These are phyloP conservation scores for Beauveria sp. DNA, from an alignment of 2,329 filamentous ascomycete species.

Conservation along the genomic window DNA sequence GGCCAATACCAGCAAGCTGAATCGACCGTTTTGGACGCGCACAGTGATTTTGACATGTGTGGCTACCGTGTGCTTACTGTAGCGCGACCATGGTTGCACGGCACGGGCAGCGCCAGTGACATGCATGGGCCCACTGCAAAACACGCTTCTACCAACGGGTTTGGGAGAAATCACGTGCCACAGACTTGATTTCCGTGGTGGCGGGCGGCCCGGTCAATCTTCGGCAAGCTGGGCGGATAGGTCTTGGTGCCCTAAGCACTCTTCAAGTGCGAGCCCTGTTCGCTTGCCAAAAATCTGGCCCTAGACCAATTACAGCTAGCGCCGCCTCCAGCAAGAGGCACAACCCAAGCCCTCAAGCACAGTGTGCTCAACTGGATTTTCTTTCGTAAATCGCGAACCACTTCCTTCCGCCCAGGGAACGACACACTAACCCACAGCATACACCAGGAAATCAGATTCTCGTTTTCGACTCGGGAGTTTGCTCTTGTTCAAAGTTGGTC, in stretches of 20 bases:
- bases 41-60: background rate
- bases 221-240: slow-evolving; percentile 24
- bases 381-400: slow-evolving; percentile 31
- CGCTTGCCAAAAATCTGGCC: slow-evolving; percentile 25
- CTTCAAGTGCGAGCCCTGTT: slow-evolving; percentile 24
- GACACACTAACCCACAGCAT: slow-evolving; percentile 33
- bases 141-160: background rate
- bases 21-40: background rate
- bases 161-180: background rate
- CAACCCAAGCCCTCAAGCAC: slow-evolving; percentile 28
- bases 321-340: slow-evolving; percentile 24
- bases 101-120: background rate
- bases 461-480: slow-evolving; percentile 30
- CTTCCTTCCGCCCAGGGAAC: slow-evolving; percentile 28
- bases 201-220: slow-evolving; percentile 19
- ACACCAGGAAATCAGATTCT: slow-evolving; percentile 30
- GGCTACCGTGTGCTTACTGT: background rate
- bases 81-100: too few relatives aligned
- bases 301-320: slow-evolving; percentile 27
- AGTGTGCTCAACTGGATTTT: slow-evolving; percentile 29
- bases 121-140: background rate
- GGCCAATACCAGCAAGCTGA: background rate
- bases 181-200: background rate
- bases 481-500: slow-evolving; percentile 24
- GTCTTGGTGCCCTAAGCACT: slow-evolving; percentile 34